Evolutionary conservation across 225 moss, liverwort and hornwort species (phyloP).

Genomic region (Thuidium tamariscinum): DNA sequence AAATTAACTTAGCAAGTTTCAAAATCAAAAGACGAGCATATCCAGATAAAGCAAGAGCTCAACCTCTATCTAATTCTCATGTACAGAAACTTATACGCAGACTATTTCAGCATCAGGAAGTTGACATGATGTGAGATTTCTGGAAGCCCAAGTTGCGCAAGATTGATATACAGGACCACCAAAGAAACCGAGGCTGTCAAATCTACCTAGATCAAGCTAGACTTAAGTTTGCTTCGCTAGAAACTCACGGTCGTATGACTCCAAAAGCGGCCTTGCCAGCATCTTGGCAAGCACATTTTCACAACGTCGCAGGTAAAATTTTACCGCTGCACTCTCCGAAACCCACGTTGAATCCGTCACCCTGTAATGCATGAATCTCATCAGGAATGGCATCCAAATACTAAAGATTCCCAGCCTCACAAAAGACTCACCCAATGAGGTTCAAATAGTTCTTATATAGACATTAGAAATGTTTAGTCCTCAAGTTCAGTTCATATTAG

Average conservation of each 20-base stretch:
- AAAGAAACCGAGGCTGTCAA: background rate
- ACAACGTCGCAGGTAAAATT: conserved; percentile 32
- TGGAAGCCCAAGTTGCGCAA: background rate
- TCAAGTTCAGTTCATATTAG: background rate
- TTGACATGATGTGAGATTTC: background rate
- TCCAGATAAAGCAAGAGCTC: background rate
- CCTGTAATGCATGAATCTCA: conserved; percentile 34
- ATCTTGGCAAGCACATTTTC: background rate
- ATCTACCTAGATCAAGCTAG: background rate
- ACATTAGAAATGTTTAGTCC: too few species aligned
- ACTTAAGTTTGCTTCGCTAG: background rate
- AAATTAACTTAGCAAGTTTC: background rate
- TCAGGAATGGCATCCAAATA: background rate
- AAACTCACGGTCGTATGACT: background rate
- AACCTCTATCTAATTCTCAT: background rate
- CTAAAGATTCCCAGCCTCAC: background rate
- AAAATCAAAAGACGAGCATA: background rate
- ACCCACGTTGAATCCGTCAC: conserved; percentile 58
- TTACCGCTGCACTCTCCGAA: conserved; percentile 76
- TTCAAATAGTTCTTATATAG: background rate
- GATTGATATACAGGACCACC: background rate
- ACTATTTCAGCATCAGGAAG: background rate
- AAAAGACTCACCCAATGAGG: background rate
- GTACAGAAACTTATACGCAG: background rate
- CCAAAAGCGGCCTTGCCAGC: background rate